Conservation (phyloP, 2,329 filamentous ascomycete species). For the Torrubiella hemipterigena region DNA sequence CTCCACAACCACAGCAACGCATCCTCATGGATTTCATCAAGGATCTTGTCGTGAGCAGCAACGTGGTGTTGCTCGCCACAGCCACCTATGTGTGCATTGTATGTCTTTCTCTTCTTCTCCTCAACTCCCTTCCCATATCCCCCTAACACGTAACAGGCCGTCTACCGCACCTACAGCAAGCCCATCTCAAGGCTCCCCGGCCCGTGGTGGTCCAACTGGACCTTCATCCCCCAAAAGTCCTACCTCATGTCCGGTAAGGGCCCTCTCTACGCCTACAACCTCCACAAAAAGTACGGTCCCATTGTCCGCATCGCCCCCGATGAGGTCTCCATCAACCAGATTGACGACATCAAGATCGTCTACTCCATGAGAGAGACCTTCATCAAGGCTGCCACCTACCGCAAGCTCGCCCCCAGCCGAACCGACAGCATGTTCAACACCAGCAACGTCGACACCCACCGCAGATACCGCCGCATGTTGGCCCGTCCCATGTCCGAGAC, state of each 20-base stretch:
- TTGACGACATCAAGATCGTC: slow-evolving; percentile 1
- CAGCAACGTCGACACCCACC: not conserved
- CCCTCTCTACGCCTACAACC: not conserved
- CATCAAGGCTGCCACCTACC: not conserved
- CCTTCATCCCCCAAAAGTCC: not conserved
- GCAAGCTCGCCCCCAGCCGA: not conserved
- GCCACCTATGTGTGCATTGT: no score
- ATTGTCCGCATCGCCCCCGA: slow-evolving; percentile 8
- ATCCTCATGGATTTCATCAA: no score
- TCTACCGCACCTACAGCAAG: no score
- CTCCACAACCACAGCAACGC: no score
- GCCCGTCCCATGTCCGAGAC: slow-evolving; percentile 1
- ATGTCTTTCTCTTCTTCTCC: no score
- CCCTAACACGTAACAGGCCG: no score
- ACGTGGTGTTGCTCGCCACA: no score
- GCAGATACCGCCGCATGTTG: not conserved
- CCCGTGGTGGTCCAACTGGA: not conserved
- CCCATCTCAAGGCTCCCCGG: not conserved
- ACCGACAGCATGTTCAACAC: not conserved
- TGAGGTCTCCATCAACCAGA: slow-evolving; percentile 5
- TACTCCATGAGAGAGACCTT: slow-evolving; percentile 1
- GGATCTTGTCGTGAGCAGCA: no score
- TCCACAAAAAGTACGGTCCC: not conserved
- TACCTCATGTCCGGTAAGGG: not conserved
- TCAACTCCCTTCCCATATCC: no score